Base-by-base conservation (phyloP, 768 basidiomycete species). In the Suillus luteus region DNA sequence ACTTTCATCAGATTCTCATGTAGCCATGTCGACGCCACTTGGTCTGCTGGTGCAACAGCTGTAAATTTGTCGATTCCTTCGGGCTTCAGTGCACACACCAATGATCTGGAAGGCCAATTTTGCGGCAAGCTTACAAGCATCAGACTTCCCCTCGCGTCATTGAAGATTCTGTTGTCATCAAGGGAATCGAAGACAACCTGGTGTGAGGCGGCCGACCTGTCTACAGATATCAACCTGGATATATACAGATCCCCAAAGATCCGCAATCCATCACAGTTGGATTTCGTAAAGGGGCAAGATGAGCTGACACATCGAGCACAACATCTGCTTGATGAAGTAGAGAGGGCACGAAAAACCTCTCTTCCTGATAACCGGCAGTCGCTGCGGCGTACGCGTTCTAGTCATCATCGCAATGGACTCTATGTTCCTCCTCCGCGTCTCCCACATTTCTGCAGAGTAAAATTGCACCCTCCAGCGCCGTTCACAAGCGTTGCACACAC, bases 1-100 rank as follows among this genome's bases (percentile, higher is more conserved):
- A 97, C 95, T 0, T 93, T 96, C 70, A 75, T 95, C 69, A 94
- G 91, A 65, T 70, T 96, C 24, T 76, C 82, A 0, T 38, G 93
- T 37, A 81, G 79, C 48, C 70, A 80, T 2, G 58, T 90, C 24
- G 85, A 92, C 60, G 67, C 83, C 8, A 83, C 84, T 4, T 86
- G 89, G 79, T 77, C 78, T 63, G 82, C 82, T 8, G 82, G 80
- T 4, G 73, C 76, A 37, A 82, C 86, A 24, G 87, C 87, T 0
- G 38, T 90, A 12, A 79, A 87, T 31, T 59, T 91, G 17, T 72
- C 78, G 1, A 65, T 93, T 0, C 82, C 88, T 0, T 66, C 75
- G 8, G 94, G 94, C 4, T 63, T 95, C 35, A 78, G 77, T 35
- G 67, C 93, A 19, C 86, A 92, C 62, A 85, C 78, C 66, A 96